Evolutionary conservation across 2,329 filamentous ascomycete species (phyloP), one percentile per base, ranked within the genome.

Genomic region (Epicoccum sorghinum): DNA sequence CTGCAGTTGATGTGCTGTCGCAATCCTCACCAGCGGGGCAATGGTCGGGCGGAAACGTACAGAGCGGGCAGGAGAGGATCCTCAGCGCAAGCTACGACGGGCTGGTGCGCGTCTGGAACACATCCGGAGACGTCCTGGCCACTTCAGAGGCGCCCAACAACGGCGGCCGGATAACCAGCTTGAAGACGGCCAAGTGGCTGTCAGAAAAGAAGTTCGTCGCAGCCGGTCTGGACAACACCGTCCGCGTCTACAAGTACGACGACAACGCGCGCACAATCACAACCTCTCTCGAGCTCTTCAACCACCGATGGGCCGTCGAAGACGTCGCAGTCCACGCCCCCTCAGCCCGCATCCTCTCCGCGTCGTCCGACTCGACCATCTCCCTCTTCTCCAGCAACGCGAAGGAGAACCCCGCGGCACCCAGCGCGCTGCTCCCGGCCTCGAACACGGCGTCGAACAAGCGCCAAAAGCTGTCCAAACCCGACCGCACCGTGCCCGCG

Each of bases 71-170:
- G 61, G 86, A 90, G 66, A 81, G 90, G 58, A 88, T 98, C 56
- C 79, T 96, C n/a, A 96, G 91, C n/a, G 91, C 87, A 27, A 93
- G 91, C 42, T 98, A 96, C 71, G 95, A 99, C 73, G 93, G 93
- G 7, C 78, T 96, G 13, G 78, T 98, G 51, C 83, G 93, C 62
- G 83, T 98, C 60, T 99, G 95, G 93, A 68, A 95, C 66, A 87
- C 88, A 60, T 93, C 91, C 0, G 91, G 91, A n/a, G 84, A 95
- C 57, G 80, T 89, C n/a, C 80, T 96, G 52, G 90, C 91, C 3
- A 90, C 89, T 0, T 93, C 91, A 1, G 78, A 86, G 2, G 82
- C 86, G 3, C 82, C 82, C 7, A 82, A 82, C 55, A 83, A 84
- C 32, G 89, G 89, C 44, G 89, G 71, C 3, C 61, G 91, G 8